Conservation (phyloP, 2,329 filamentous ascomycete genomes). For the Talaromyces sp. region DNA sequence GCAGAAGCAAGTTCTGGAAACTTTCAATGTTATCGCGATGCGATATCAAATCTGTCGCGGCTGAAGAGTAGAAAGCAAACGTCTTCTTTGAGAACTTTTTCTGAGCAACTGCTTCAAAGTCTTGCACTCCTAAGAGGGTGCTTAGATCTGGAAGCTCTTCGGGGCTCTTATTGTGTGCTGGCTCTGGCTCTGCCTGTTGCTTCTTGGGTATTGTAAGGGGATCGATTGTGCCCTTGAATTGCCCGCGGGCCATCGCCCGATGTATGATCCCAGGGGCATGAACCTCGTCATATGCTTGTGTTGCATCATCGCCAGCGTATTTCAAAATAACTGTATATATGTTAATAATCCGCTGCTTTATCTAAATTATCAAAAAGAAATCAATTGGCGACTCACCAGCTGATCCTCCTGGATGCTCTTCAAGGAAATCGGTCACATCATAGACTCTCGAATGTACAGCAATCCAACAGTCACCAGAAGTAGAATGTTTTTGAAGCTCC, state of each 20-base stretch:
- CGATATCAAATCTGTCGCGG: conserved; percentile 8
- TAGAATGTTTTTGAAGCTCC: conserved; percentile 4
- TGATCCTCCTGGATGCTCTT: conserved; percentile 81
- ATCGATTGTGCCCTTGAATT: conserved; percentile 3
- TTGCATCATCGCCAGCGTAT: conserved; percentile 6
- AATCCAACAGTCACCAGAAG: conserved; percentile 6
- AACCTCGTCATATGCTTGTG: conserved; percentile 4
- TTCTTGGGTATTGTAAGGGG: conserved; percentile 1
- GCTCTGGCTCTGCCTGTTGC: not conserved
- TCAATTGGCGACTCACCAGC: not conserved
- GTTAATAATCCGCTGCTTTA: not conserved
- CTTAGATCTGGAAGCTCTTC: conserved; percentile 1
- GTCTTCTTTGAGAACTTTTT: conserved; percentile 5
- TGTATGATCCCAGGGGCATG: conserved; percentile 7
- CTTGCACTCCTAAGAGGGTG: not conserved
- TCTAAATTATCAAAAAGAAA: not conserved
- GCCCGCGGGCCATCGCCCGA: not conserved
- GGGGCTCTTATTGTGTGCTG: not conserved
- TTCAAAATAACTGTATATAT: not conserved
- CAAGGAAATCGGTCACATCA: conserved; percentile 86
- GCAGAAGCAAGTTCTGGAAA: conserved; percentile 21
- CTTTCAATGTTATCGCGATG: conserved; percentile 2
- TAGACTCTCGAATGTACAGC: conserved; percentile 81
- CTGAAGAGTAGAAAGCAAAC: conserved; percentile 8
- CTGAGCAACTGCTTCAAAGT: conserved; percentile 4